Evolutionary conservation across 2,329 filamentous ascomycete genomes (phyloP).

Genomic region (Sarocladiaceae sp.): DNA sequence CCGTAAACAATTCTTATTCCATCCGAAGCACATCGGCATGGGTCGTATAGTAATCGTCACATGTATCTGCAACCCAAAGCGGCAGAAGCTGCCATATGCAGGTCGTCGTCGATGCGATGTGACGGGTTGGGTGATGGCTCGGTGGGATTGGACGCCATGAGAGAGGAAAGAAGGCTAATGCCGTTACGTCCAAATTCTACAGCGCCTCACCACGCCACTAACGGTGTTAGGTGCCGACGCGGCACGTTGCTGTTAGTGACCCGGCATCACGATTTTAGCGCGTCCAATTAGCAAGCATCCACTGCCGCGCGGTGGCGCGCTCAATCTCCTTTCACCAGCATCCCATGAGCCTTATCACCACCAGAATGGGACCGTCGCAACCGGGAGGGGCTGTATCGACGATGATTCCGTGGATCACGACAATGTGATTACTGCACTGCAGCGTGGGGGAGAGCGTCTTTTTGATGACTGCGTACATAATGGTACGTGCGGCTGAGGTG

Average conservation of each 20-base stretch:
- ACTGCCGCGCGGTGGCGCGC: neutral
- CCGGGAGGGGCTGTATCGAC: neutral
- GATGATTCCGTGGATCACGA: neutral
- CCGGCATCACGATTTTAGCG: neutral
- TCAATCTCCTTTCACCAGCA: neutral
- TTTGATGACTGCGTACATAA: neutral
- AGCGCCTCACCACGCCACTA: neutral
- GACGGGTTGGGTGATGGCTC: neutral
- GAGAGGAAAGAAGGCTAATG: conserved; percentile 4
- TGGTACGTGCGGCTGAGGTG: conserved; percentile 1
- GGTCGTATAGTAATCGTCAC: neutral
- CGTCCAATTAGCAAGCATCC: neutral
- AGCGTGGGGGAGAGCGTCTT: neutral
- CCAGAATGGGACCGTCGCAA: neutral
- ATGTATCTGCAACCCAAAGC: neutral
- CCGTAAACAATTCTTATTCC: neutral
- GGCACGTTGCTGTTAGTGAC: neutral
- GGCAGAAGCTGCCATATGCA: neutral
- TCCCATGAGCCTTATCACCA: neutral
- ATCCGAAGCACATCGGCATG: neutral
- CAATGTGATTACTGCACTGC: neutral
- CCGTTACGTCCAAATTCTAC: neutral
- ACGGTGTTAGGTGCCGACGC: neutral
- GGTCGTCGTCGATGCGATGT: conserved; percentile 6
- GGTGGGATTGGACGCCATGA: conserved; percentile 2